Base-by-base conservation (phyloP, 495 filamentous ascomycete species). In the Trichoderma asperelloides region DNA sequence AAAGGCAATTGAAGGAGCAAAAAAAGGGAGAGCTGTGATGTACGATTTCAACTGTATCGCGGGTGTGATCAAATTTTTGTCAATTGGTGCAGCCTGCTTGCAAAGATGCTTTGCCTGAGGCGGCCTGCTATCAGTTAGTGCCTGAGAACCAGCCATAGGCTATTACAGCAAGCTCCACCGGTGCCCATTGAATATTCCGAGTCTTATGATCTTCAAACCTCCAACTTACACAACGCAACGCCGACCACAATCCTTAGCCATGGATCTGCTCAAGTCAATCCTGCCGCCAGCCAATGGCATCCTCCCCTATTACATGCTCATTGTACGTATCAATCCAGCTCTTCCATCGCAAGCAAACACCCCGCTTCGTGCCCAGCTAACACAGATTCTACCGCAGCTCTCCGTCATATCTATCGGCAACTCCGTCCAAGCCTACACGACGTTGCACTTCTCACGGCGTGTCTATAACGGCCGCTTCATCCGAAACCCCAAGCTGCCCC, bases 361-460 rank as follows among this genome's bases (percentile, higher is more conserved):
- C 64, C 13, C 47, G 62, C 23, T 4, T 15, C 21, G 62, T 15
- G 15, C 5, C 28, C 33, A 23, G 3, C 30, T 18, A 25, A 55
- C 27, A 33, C 65, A 72, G 62, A 70, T 41, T 40, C 63, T 21
- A 55, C 23, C 37, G 0, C 62, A 95, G 91, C 81, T 94, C 71
- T 90, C 90, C 62, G 72, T 90, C 57, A 81, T 94, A 63, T 89
- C 94, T 67, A 78, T 92, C 63, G 87, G 83, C 71, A 98, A 98
- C 82, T 87, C 85, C 27, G 69, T 93, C 70, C 93, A 97, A 78
- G 85, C 90, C 74, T 95, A 93, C 79, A 64, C 75, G 23, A 94
- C 91, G 4, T 77, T 90, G 11, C 76, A 83, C 72, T 92, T 89
- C 77, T 91, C 92, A 12, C 83, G 83, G 2, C 87, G 90, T 71